Base-by-base conservation (phyloP, 257 asterid species). In the Fraxinus excelsior region DNA sequence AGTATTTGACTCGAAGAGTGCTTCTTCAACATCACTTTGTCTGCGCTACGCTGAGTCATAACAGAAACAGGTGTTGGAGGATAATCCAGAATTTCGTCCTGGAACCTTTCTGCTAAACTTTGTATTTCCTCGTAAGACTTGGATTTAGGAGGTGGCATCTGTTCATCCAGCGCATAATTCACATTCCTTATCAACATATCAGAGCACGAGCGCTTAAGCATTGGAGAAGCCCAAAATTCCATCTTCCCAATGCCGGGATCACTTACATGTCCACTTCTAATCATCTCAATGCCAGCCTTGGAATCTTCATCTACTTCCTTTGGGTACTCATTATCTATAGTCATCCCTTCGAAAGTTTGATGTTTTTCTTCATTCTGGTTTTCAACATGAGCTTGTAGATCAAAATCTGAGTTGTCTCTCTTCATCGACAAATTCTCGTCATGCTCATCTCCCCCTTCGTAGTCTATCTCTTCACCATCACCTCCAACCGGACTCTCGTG, bases 1-100 rank as follows among this genome's bases (percentile, higher is more conserved):
- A 93, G 91, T 37, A 93, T 87, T 74, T 90, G 93, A 62, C 94
- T 86, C 2, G 98, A 91, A 16, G 98, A 91, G 74, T 86, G 92
- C 82, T 91, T 93, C 88, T 89, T 93, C 85, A 91, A 53, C 71
- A 88, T 89, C 83, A 90, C 97, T 53, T 83, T 91, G 75, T 93
- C 97, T 9, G 97, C 97, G 28, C 93, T 88, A 71, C 80, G 70
- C 74, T 68, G 85, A 4, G 91, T 78, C 75, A 80, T 84, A 44
- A 82, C 80, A 38, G 97, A 91, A 53, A 80, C 56, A 3, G 96
- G 91, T 40, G 93, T 92, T 69, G 75, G 82, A 0, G 42, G 69
- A 64, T 70, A 75, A 68, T 70, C 76, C 12, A 81, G 53, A 79
- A 78, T 74, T 26, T 80, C 82, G 2, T 74, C 66, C 66, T 70